phyloP scores from a whole-genome alignment of 768 basidiomycete species.

The Amanita exitialis region DNA sequence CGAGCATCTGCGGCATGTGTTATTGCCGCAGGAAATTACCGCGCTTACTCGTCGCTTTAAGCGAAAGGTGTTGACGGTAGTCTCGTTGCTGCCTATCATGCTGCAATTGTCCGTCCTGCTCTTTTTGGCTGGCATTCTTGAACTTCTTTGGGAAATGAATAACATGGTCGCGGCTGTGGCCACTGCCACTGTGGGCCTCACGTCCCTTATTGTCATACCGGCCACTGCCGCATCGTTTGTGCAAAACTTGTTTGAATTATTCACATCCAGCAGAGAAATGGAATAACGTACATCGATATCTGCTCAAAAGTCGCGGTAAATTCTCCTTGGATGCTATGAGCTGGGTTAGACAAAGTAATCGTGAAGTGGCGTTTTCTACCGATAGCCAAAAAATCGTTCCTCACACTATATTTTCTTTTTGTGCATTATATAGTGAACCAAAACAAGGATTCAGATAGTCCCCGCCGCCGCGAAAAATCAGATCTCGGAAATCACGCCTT shows the following conservation, averaged over 20 bases:
- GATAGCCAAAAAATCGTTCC: no score
- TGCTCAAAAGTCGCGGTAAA: not conserved
- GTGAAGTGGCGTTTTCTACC: no score
- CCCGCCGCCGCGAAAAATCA: no score
- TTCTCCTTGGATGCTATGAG: no score
- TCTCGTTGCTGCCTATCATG: not conserved
- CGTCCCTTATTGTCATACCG: not conserved
- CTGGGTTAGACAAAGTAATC: no score
- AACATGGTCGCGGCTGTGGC: not conserved
- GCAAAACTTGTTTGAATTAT: not conserved
- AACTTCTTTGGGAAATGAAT: slow-evolving; percentile 1
- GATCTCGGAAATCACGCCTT: no score
- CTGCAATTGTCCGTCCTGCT: not conserved
- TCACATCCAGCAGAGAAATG: not conserved
- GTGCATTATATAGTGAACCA: no score
- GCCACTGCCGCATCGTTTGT: not conserved
- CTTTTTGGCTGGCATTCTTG: not conserved
- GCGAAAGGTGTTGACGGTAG: not conserved
- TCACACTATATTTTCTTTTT: no score
- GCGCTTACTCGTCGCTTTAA: not conserved
- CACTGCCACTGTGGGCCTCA: not conserved
- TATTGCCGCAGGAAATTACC: not conserved
- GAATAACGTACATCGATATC: not conserved
- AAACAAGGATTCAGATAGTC: no score
- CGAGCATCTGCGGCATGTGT: not conserved